Evolutionary conservation across 2,329 filamentous ascomycete genomes (phyloP), one percentile per base, ranked within the genome.

Genomic region (Epichloe sp.): DNA sequence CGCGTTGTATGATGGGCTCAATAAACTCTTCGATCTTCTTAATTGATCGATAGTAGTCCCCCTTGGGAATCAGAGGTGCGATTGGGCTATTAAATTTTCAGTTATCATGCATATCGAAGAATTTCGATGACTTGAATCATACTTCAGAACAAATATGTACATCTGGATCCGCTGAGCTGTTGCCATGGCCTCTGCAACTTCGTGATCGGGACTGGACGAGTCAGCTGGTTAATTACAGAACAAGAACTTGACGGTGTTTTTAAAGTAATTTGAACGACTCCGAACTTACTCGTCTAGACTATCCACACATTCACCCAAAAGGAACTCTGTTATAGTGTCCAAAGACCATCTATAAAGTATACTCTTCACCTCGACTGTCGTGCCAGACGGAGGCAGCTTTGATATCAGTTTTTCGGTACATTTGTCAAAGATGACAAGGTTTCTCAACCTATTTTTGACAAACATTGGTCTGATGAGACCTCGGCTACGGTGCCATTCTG

Each of bases 101-200:
- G 45, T 31, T 0, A 17, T n/a, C 8, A 34, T 36, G 34, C 14
- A 11, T 37, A 8, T 38, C 11, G 35, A 5, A 6, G n/a, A n/a
- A 7, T 21, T n/a, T 12, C n/a, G 12, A 21, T 19, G 23, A 10
- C n/a, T 31, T 44, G 23, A 5, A 17, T 63, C 60, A 47, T 61
- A 70, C 68, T 67, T 62, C 17, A 71, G 55, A 51, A 70, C 73
- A 47, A 82, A 79, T 47, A 85, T 71, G 52, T 81, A 65, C 60
- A 79, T 77, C 63, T 89, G 85, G 1, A 82, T 72, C 43, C 76
- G 73, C 62, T 89, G 85, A 2, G 86, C 82, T 51, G 83, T 79
- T 55, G 74, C 75, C 64, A 90, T 90, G 0, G 84, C 82, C 45
- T 79, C 70, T 1, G 83, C 83, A 61, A 90, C 88, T 21, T 76